Percentiles rank a stretch among this genome's conserved stretches.
Evolutionary conservation across 169 alveolate genomes (phyloP).

Genomic region (Plasmodium sp.): DNA sequence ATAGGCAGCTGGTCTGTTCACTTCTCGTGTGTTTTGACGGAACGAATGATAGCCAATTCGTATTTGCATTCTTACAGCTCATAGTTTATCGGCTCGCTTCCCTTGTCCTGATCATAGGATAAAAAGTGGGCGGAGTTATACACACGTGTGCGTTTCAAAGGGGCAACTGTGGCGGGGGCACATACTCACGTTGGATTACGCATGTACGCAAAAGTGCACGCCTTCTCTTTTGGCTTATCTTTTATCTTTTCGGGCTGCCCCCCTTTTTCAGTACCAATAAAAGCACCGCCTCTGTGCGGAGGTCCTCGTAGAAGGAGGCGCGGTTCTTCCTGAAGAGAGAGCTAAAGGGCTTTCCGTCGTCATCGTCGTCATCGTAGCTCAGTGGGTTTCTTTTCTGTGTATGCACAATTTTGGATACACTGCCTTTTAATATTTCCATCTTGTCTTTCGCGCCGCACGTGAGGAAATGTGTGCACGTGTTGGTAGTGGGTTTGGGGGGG

Average conservation of each 20-base stretch:
- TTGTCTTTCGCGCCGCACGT: not conserved
- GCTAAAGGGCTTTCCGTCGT: not conserved
- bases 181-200: not conserved
- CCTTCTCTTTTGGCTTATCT: not conserved
- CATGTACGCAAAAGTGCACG: not conserved
- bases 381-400: not conserved
- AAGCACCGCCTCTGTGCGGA: conserved; percentile 47
- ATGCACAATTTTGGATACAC: not conserved
- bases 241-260: not conserved
- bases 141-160: not conserved
- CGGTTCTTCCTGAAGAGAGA: conserved; percentile 37
- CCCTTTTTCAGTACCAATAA: conserved; percentile 33
- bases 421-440: conserved; percentile 49
- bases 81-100: conserved; percentile 16
- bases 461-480: not conserved
- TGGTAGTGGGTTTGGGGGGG: not conserved
- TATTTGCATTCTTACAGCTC: conserved; percentile 12
- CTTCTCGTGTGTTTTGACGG: not conserved
- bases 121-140: not conserved
- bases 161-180: not conserved
- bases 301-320: conserved; percentile 46
- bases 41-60: not conserved
- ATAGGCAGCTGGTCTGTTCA: not conserved
- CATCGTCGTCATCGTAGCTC: not conserved
- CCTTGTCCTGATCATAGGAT: conserved; percentile 32